Base-by-base conservation (phyloP, 2,329 filamentous ascomycete species). In the Verticillium dahliae region DNA sequence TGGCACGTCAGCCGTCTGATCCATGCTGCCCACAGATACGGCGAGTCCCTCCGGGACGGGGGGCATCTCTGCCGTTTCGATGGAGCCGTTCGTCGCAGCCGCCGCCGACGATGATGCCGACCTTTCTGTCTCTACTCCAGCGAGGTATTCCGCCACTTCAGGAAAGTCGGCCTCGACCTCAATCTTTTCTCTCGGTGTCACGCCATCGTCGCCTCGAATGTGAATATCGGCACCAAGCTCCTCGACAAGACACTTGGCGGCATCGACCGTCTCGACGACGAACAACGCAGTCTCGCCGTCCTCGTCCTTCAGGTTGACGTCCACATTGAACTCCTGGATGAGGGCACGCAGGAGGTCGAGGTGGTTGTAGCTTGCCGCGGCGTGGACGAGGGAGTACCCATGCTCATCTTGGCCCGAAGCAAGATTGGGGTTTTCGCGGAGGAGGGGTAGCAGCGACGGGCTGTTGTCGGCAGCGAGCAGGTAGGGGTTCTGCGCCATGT, bases 231-330 rank as follows among this genome's bases (percentile, higher is more conserved):
- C 85, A 5, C 87, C 85, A 3, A 98, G 80, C 73, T 97, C 92
- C 70, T 96, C 91, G 3, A 98, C 85, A 7, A 99, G 80, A 59
- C 88, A 84, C 68, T 85, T 85, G 22, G 94, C 94, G 54, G 92
- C 88, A 4, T 90, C 88, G 57, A 90, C 80, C 0, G 86, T 91
- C 75, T 99, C 95, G 34, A 88, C 87, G n/a, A 92, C 91, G 71
- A 97, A 99, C 4, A 99, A 80, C n/a, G 94, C 90, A 1, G 94
- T 97, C 76, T 99, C 95, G 61, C 88, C 85, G 73, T 99, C 95
- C 73, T 97, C 91, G 72, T 99, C 95, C 67, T 84, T 85, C 59
- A 97, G 79, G 72, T 97, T 89, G 57, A 92, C 85, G 63, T 93
- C 80, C 31, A 94, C 93, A 13, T 86, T 77, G 75, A 93, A 91